A percentile compares a stretch with the other conserved stretches of the same genome.
These are phyloP conservation scores for Sporothrix brunneoviolacea DNA, from an alignment of 2,329 filamentous ascomycete species.

Conservation along the genomic window DNA sequence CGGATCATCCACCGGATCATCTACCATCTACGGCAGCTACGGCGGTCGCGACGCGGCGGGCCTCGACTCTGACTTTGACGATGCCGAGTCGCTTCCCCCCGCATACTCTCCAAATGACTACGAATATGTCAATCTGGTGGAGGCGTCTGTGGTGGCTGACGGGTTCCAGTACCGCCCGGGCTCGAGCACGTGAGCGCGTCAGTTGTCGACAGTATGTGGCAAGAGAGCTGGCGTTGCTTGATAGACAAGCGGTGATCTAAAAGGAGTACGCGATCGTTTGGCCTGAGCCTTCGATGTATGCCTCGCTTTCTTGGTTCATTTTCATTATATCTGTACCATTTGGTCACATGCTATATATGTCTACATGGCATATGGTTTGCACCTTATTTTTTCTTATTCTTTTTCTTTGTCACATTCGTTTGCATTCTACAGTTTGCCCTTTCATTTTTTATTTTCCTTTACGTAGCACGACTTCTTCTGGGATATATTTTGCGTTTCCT, in stretches of 20 bases:
- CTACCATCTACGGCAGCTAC: slow-evolving; percentile 11
- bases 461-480: slow-evolving; percentile 2
- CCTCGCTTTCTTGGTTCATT: neutral
- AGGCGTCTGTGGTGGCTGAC: slow-evolving; percentile 35
- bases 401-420: neutral
- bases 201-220: no score
- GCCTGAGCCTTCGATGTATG: no score
- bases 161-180: slow-evolving; percentile 36
- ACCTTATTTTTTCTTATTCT: neutral
- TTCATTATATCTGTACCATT: neutral
- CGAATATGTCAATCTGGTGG: slow-evolving; percentile 14
- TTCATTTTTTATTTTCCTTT: neutral
- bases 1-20: no score
- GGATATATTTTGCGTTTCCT: neutral
- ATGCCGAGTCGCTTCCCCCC: slow-evolving; percentile 36
- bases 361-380: no score
- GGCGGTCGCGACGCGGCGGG: slow-evolving; percentile 6
- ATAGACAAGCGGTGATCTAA: no score
- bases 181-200: slow-evolving; percentile 15
- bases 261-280: no score
- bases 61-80: slow-evolving; percentile 18
- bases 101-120: slow-evolving; percentile 32
- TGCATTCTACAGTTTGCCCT: no score
- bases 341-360: no score
- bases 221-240: no score